A percentile compares a stretch with the other conserved stretches of the same genome.
phyloP scores from a whole-genome alignment of 371 early-diverging fungal species.

The Mortierella sp. region DNA sequence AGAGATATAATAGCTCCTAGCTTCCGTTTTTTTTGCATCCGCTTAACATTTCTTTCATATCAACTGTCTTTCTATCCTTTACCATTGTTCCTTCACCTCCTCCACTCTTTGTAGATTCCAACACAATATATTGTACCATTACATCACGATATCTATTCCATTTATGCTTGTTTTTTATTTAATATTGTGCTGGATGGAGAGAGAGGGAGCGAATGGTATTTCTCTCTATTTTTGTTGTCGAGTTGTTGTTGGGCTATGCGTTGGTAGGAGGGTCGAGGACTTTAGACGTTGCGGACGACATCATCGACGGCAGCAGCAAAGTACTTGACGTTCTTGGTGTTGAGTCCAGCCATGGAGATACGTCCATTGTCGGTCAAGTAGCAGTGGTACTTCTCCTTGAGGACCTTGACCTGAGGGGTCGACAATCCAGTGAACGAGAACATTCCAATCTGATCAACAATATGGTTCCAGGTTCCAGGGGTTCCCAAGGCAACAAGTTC shows the following conservation, averaged over 20 bases:
- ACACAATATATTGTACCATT: constrained; percentile 5
- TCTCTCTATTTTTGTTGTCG: not conserved
- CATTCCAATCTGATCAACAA: constrained; percentile 97
- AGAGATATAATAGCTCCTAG: not conserved
- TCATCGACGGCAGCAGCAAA: constrained; percentile 87
- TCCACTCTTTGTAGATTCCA: not conserved
- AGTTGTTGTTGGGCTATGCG: not conserved
- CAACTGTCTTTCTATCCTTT: not conserved
- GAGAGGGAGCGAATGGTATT: not conserved
- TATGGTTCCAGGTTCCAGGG: constrained; percentile 96
- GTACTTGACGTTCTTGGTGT: constrained; percentile 85
- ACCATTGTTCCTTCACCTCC: not conserved
- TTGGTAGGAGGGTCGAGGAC: not conserved
- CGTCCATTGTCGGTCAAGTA: constrained; percentile 96
- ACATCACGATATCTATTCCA: not conserved
- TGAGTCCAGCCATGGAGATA: constrained; percentile 96
- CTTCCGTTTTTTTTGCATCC: not conserved
- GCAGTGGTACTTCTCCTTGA: constrained; percentile 90
- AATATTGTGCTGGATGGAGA: not conserved
- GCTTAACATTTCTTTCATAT: not conserved
- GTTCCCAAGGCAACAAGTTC: constrained; percentile 79
- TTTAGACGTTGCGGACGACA: constrained; percentile 72
- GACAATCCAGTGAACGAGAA: constrained; percentile 92
- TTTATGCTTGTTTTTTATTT: not conserved
- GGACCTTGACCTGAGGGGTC: constrained; percentile 77